phyloP scores from a whole-genome alignment of 495 filamentous ascomycete species.

The Aspergillus kassunensis region DNA sequence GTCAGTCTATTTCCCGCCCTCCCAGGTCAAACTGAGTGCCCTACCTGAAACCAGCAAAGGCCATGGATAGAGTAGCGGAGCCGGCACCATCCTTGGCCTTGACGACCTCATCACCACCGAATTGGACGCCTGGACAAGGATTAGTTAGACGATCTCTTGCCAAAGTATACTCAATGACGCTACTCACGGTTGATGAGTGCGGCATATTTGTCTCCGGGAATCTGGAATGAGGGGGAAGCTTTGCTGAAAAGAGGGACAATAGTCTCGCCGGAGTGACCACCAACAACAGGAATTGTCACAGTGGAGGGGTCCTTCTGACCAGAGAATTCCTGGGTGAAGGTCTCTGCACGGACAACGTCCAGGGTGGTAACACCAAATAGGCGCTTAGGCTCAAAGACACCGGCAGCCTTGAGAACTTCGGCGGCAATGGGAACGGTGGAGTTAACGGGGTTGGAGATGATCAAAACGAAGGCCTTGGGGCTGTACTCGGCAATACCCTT shows the following conservation, averaged over 20 bases:
- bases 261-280: conserved; percentile 95
- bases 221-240: conserved; percentile 69
- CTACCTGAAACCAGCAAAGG: conserved; percentile 90
- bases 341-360: conserved; percentile 96
- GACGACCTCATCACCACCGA: conserved; percentile 97
- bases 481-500: conserved; percentile 79
- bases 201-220: conserved; percentile 82
- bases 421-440: conserved; percentile 97
- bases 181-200: conserved; percentile 76
- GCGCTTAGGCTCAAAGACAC: conserved; percentile 87
- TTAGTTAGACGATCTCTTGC: background rate
- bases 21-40: conserved; percentile 11
- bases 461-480: conserved; percentile 87
- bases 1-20: conserved; percentile 26
- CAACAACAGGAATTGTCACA: conserved; percentile 84
- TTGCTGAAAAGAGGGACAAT: conserved; percentile 97
- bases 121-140: conserved; percentile 68
- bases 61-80: conserved; percentile 96
- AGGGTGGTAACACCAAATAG: conserved; percentile 98
- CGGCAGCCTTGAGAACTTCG: conserved; percentile 87
- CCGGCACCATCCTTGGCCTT: conserved; percentile 95
- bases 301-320: conserved; percentile 78
- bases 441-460: conserved; percentile 99
- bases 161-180: background rate
- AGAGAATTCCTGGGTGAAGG: conserved; percentile 83